Base-by-base conservation (phyloP, 768 basidiomycete species). In the Pulveroboletus sp. region DNA sequence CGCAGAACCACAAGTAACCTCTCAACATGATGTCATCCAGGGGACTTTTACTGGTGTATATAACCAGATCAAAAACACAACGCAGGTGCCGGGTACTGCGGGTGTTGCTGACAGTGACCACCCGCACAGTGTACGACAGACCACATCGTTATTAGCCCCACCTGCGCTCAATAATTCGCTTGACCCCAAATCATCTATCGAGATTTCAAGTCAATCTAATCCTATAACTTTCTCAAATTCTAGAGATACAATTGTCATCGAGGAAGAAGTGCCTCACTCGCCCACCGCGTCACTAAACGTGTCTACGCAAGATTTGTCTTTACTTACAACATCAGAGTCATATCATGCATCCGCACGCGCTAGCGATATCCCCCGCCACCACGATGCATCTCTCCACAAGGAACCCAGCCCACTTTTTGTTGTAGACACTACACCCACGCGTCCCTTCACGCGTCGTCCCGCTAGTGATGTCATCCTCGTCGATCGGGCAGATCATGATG, bases 31-130 rank as follows among this genome's bases (percentile, higher is more conserved):
- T 54, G 8, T 50, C 4, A 55, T 66, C 5, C 67, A 73, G 45
- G 73, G 75, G 46, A 57, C 54, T 6, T 73, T 74, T 39, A 66
- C 66, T 15, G 72, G 74, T 2, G 65, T 76, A 41, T 73, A 67
- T 51, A 69, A 60, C 2, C 51, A 33, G 6, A 60, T 40, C 43
- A 47, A 43, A 18, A 33, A 48, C 10, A 30, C 35, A 8, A 15
- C 30, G 7, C 52, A 32, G 11, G 5, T 7, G 8, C 40, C 44
- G 5, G 47, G 18, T 24, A 18, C n/a, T 8, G 31, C 26, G 17
- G 21, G 30, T 44, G 5, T 60, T 59, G n/a, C 45, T 51, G 2
- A 42, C 39, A 17, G n/a, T 42, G 3, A 36, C 2, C 11, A 26
- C 17, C 6, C 17, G 6, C 2, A 26, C 10, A 26, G 2, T 4